These are phyloP conservation scores for Cryptococcus hybrid DNA, from an alignment of 1,284 basidiomycete genomes.

Conservation along the genomic window DNA sequence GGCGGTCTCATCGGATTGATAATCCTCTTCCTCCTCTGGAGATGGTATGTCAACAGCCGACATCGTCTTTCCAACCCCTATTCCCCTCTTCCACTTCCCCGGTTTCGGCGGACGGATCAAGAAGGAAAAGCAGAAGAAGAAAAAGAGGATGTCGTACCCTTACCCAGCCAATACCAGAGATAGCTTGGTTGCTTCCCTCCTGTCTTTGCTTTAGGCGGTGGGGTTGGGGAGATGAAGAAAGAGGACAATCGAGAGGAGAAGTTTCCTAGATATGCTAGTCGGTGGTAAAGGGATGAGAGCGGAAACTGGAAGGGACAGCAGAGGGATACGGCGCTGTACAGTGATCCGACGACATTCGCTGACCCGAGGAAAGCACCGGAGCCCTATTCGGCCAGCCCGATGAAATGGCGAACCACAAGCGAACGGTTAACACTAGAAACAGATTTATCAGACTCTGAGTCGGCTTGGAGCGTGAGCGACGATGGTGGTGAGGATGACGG, in stretches of 20 bases:
- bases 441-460: too few species aligned
- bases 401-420: background rate
- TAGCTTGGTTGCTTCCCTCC: too few species aligned
- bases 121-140: too few species aligned
- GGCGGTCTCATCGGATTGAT: constrained; percentile 18
- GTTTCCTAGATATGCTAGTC: too few species aligned
- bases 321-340: constrained; percentile 10
- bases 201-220: too few species aligned
- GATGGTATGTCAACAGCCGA: constrained; percentile 4
- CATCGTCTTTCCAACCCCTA: background rate
- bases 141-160: too few species aligned
- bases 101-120: too few species aligned
- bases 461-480: background rate
- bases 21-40: constrained; percentile 9
- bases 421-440: background rate
- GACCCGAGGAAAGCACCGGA: constrained; percentile 8
- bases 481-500: background rate
- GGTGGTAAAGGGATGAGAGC: too few species aligned
- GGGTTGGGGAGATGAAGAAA: background rate
- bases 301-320: too few species aligned
- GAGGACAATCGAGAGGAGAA: background rate
- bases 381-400: background rate
- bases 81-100: too few species aligned
- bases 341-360: constrained; percentile 7
- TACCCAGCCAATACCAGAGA: too few species aligned